Evolutionary conservation across 768 basidiomycete species (phyloP).

Genomic region (Mycena kentingensis): DNA sequence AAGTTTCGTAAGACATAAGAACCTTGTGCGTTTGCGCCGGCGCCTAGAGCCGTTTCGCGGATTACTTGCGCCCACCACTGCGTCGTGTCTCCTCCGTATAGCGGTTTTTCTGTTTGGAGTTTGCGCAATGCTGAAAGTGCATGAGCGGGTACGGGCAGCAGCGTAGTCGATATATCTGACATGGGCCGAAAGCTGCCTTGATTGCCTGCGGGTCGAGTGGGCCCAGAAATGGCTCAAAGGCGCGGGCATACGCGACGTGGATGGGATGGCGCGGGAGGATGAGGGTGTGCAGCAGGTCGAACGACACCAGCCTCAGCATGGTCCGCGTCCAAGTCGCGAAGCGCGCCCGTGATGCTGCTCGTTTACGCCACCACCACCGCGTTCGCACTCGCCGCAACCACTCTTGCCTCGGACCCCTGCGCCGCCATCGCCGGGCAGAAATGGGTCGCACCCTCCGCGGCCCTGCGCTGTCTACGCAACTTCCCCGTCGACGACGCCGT

Average conservation of each 20-base stretch:
- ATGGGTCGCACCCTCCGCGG: slow-evolving; percentile 56
- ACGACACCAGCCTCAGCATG: slow-evolving; percentile 72
- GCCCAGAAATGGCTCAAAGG: slow-evolving; percentile 71
- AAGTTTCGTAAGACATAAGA: neutral
- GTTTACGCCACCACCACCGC: slow-evolving; percentile 2
- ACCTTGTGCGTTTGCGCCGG: slow-evolving; percentile 64
- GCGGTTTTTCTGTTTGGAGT: slow-evolving; percentile 60
- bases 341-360: slow-evolving; percentile 11
- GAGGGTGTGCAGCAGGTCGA: slow-evolving; percentile 78
- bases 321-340: too few species aligned
- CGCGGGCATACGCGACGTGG: slow-evolving; percentile 63
- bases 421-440: slow-evolving; percentile 52
- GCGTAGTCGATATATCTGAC: slow-evolving; percentile 52
- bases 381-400: neutral
- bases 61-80: slow-evolving; percentile 84
- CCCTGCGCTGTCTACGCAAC: slow-evolving; percentile 52
- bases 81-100: slow-evolving; percentile 54
- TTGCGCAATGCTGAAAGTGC: slow-evolving; percentile 39
- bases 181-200: slow-evolving; percentile 57
- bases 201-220: slow-evolving; percentile 53
- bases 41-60: slow-evolving; percentile 69
- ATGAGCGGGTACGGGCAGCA: slow-evolving; percentile 1
- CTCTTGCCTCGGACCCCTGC: slow-evolving; percentile 46
- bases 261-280: slow-evolving; percentile 69
- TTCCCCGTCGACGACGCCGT: slow-evolving; percentile 48